phyloP scores from a whole-genome alignment of 2,329 filamentous ascomycete genomes.

The Colletotrichum euphorbiae region DNA sequence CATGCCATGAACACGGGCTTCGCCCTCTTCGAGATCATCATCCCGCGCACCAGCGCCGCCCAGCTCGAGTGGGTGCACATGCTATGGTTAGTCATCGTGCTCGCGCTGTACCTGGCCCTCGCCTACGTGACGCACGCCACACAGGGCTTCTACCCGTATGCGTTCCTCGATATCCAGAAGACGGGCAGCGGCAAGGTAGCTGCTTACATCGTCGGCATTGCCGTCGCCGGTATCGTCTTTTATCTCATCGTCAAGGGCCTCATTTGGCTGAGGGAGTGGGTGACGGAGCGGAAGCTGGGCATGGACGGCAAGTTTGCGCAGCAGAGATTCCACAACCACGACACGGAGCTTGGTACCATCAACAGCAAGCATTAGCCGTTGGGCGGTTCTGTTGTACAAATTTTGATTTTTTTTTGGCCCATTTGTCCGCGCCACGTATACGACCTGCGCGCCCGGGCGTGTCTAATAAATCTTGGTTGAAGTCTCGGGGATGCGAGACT shows the following conservation, averaged over 20 bases:
- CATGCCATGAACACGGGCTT: constrained; percentile 81
- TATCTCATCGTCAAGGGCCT: constrained; percentile 64
- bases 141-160: constrained; percentile 81
- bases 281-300: constrained; percentile 60
- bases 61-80: constrained; percentile 69
- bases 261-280: constrained; percentile 62
- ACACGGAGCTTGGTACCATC: constrained; percentile 41
- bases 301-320: constrained; percentile 56
- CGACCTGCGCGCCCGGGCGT: not conserved
- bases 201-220: constrained; percentile 72
- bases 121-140: constrained; percentile 79
- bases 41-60: constrained; percentile 73
- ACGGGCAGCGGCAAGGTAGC: constrained; percentile 67
- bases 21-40: constrained; percentile 78
- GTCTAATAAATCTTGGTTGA: not conserved
- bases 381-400: not conserved
- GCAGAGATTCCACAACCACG: constrained; percentile 41
- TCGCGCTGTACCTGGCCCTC: constrained; percentile 77
- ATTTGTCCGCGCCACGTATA: constrained; percentile 1
- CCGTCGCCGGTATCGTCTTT: constrained; percentile 62
- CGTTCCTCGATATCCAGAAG: constrained; percentile 74
- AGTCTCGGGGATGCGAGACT: not conserved
- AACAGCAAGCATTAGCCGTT: constrained; percentile 32
- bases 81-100: constrained; percentile 74
- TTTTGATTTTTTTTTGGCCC: not conserved